Base-by-base conservation (phyloP, 1,284 basidiomycete genomes). In the Marasmius fiardii region DNA sequence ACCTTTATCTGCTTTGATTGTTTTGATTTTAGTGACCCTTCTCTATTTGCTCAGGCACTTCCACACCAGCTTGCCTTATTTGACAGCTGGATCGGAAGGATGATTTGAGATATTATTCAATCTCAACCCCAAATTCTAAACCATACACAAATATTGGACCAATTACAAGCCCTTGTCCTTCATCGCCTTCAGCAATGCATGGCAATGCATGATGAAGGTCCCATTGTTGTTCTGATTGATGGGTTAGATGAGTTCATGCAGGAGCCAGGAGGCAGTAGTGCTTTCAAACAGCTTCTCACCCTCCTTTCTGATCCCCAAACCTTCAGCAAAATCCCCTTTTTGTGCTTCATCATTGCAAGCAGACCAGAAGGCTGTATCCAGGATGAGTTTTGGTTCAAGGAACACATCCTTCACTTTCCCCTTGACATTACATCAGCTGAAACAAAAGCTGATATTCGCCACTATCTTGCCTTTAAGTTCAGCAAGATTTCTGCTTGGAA, bases 1-100 rank as follows among this genome's bases (percentile, higher is more conserved):
- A 49, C 55, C 7, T 56, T 56, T 31, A 45, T 56, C 23, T 50
- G 50, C 18, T 56, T 56, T 20, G 55, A 56, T 37, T 39, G 55
- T 6, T 28, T n/a, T 43, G 43, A 20, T 6, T 56, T 34, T 21
- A 52, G 37, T 20, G 50, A 56, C 33, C 21, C 55, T 16, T 16
- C 28, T 51, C 3, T 52, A 18, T 52, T 56, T 16, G 43, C 52
- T 20, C 12, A 20, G 31, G 39, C 3, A 39, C 37, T 43, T 21
- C 39, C 55, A 18, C 24, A 56, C n/a, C 16, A 43, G 34, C 55
- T 56, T 2, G 55, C 55, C 10, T 18, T 12, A 1, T 56, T 56
- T 52, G 50, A 52, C 28, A 28, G 23, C n/a, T 26, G 43, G 16
- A 14, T 56, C 2, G 55, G 43, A 20, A 18, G 35, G 23, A 41